phyloP scores from a whole-genome alignment of 768 basidiomycete genomes.

The Russula emetica region DNA sequence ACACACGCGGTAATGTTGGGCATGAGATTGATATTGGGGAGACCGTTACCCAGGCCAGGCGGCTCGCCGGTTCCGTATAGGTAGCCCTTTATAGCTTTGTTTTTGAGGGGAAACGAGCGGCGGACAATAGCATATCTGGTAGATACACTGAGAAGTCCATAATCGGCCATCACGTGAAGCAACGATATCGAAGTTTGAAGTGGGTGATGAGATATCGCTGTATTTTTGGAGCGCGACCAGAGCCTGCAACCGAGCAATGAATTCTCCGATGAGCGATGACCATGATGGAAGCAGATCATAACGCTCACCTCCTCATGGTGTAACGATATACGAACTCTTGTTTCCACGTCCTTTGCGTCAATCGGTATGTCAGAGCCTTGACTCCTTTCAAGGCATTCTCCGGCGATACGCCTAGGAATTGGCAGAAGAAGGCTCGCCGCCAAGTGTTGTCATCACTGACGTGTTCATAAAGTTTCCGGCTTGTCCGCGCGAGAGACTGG shows the following conservation, averaged over 20 bases:
- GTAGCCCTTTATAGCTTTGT: constrained; percentile 65
- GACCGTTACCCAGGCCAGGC: constrained; percentile 58
- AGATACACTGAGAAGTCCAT: constrained; percentile 57
- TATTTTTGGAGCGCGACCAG: constrained; percentile 61
- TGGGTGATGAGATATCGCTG: constrained; percentile 61
- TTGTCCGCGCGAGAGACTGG: constrained; percentile 51
- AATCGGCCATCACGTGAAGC: constrained; percentile 56
- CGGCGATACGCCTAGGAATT: constrained; percentile 62
- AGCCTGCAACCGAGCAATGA: constrained; percentile 43
- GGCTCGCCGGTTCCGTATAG: constrained; percentile 59
- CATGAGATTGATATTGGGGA: constrained; percentile 70
- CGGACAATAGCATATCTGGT: constrained; percentile 66
- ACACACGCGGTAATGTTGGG: constrained; percentile 60
- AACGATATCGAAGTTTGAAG: constrained; percentile 51
- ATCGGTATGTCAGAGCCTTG: constrained; percentile 49
- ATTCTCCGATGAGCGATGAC: not conserved
- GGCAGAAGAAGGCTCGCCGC: constrained; percentile 66
- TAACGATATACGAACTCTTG: constrained; percentile 62
- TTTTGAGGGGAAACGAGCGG: constrained; percentile 66
- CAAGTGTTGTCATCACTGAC: constrained; percentile 76
- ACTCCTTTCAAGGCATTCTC: constrained; percentile 49
- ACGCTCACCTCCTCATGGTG: constrained; percentile 48
- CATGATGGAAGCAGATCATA: not conserved
- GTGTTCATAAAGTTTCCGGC: constrained; percentile 53
- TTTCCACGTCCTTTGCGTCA: constrained; percentile 60